Conservation (phyloP, 169 alveolate genomes). For the Besnoitia besnoiti region DNA sequence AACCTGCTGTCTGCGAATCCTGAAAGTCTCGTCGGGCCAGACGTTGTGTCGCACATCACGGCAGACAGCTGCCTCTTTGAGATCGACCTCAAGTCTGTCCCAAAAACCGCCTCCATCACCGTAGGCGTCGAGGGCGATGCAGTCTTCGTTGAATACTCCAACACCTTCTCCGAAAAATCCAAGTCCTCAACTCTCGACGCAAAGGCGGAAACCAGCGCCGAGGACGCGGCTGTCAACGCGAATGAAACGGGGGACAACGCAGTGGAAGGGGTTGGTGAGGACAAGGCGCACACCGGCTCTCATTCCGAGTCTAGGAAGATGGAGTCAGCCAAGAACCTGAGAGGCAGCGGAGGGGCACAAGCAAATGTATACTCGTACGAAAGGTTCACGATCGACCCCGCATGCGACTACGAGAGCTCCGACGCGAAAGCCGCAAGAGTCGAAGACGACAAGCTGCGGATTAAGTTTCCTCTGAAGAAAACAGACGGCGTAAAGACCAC, state of each 20-base stretch:
- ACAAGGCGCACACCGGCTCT: background rate
- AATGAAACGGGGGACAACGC: background rate
- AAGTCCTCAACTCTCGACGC: background rate
- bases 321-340: background rate
- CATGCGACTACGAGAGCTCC: constrained; percentile 12
- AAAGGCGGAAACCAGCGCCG: background rate
- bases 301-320: background rate
- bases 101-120: background rate
- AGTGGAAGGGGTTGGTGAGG: background rate
- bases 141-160: constrained; percentile 22
- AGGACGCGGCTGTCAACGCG: background rate
- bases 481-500: background rate
- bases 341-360: background rate
- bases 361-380: constrained; percentile 17
- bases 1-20: background rate
- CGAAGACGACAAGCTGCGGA: background rate
- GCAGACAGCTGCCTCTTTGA: constrained; percentile 11
- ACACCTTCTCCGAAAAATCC: background rate
- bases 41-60: background rate
- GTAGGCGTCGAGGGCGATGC: constrained; percentile 33
- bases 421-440: constrained; percentile 21
- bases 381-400: background rate
- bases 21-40: background rate
- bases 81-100: background rate
- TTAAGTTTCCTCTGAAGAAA: constrained; percentile 10